Conservation (phyloP, 495 filamentous ascomycete genomes). For the Neurospora sp. region DNA sequence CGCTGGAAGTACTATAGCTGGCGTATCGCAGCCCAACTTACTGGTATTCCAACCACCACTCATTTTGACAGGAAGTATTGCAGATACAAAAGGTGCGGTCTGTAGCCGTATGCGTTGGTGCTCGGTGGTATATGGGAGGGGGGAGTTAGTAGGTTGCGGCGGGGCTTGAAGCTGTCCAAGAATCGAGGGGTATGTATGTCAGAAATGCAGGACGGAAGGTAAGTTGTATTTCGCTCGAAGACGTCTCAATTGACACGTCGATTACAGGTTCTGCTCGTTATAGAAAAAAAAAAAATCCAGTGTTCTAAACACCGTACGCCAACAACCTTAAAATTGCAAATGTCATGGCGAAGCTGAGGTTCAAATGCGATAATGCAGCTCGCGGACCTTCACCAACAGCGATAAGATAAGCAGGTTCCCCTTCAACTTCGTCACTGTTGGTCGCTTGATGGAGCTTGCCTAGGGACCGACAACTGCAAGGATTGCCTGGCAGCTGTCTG, state of each 20-base stretch:
- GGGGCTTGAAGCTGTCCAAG: background rate
- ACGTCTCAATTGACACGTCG: background rate
- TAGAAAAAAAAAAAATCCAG: background rate
- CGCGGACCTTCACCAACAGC: background rate
- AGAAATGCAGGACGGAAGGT: background rate
- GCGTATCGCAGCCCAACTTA: conserved; percentile 16
- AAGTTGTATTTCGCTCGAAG: background rate
- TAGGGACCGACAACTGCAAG: background rate
- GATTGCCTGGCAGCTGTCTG: background rate
- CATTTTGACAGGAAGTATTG: conserved; percentile 25
- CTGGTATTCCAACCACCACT: conserved; percentile 52
- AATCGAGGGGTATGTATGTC: background rate
- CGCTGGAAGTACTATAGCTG: background rate
- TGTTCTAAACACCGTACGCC: background rate
- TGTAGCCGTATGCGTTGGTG: background rate
- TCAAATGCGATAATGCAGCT: background rate
- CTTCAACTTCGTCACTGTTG: background rate
- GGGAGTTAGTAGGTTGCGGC: background rate
- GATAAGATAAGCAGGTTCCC: background rate
- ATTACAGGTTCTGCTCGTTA: background rate
- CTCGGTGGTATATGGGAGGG: background rate
- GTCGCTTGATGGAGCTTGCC: background rate
- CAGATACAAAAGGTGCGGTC: background rate
- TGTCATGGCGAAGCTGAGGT: background rate
- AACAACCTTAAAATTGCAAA: background rate